Evolutionary conservation across 202 grass and related monocot genomes (phyloP), one percentile per base, ranked within the genome.

Genomic region (Elaeis oleifera): DNA sequence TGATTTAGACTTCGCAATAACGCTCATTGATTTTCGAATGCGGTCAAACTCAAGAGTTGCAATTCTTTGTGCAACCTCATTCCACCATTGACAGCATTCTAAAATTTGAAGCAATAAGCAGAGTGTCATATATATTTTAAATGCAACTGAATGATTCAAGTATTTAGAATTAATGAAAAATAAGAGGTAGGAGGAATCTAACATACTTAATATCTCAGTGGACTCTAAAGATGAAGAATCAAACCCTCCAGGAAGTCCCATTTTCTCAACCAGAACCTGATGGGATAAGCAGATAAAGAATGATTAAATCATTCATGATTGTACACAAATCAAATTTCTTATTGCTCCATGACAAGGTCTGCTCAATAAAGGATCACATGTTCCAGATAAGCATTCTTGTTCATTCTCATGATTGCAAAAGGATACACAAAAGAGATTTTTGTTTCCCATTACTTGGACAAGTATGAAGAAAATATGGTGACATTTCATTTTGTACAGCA

Each of bases 181-280:
- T 31, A 59, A 8, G 6, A 5, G 75, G 22, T 59, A 58, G 61
- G 26, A 67, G 54, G 51, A 55, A 73, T 65, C 70, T 27, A 68
- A 71, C 82, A 76, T 92, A 92, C 89, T 78, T 61, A 92, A 79
- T 65, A 84, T 58, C 67, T 88, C 84, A 21, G 84, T 81, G 14
- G 84, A 81, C 79, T 80, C 75, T 49, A 73, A 17, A 3, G 74
- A 80, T 65, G 75, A 84, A 55, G 89, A 44, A 44, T 44, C 86
- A 62, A 74, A 85, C 23, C 71, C 85, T 70, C 83, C 81, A 64
- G 85, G 82, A 72, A 83, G 71, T 19, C 90, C 90, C 90, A 95
- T 95, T 87, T 95, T 95, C 74, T 95, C 90, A 63, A 95, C 90
- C 54, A 95, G 68, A 66, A 95, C 90, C 90, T 95, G 71, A 51